Percentiles rank a stretch among this genome's conserved stretches.
Evolutionary conservation across 495 filamentous ascomycete genomes (phyloP).

Genomic region (Chaetomium fimeti): DNA sequence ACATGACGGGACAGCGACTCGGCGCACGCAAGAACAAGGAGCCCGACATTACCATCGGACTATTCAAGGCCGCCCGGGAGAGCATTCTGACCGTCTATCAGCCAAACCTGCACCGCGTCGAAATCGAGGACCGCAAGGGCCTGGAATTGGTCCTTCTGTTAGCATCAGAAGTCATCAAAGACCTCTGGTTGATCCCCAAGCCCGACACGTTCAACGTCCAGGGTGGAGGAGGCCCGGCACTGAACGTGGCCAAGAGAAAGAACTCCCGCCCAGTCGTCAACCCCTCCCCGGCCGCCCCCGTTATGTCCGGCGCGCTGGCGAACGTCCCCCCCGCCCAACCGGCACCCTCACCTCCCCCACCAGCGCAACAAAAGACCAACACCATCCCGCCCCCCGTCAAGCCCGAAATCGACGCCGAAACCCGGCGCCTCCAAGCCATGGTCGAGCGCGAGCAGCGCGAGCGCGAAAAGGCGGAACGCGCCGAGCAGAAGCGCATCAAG

Average conservation of each 20-base stretch:
- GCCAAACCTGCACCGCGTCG: slow-evolving; percentile 83
- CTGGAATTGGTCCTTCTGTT: slow-evolving; percentile 86
- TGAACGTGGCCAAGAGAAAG: slow-evolving; percentile 38
- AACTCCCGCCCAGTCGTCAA: slow-evolving; percentile 43
- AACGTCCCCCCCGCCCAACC: slow-evolving; percentile 15
- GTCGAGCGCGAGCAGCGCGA: slow-evolving; percentile 51
- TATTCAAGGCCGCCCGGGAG: slow-evolving; percentile 62
- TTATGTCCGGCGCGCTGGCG: slow-evolving; percentile 37
- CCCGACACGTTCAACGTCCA: slow-evolving; percentile 76
- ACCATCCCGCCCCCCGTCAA: slow-evolving; percentile 43
- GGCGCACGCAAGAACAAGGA: slow-evolving; percentile 75
- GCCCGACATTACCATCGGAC: slow-evolving; percentile 87
- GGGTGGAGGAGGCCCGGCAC: slow-evolving; percentile 35
- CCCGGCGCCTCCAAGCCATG: slow-evolving; percentile 58
- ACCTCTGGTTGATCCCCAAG: slow-evolving; percentile 71
- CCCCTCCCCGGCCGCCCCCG: slow-evolving; percentile 15
- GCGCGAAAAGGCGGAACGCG: slow-evolving; percentile 52
- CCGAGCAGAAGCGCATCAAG: slow-evolving; percentile 68
- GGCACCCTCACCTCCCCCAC: slow-evolving; percentile 16
- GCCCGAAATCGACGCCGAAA: slow-evolving; percentile 63
- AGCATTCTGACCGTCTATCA: slow-evolving; percentile 76
- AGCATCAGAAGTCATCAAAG: slow-evolving; percentile 77
- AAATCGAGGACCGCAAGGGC: slow-evolving; percentile 93
- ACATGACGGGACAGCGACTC: slow-evolving; percentile 71
- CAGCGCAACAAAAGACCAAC: slow-evolving; percentile 23